phyloP scores from a whole-genome alignment of 2,329 filamentous ascomycete species.

The Metarhizium humberi region DNA sequence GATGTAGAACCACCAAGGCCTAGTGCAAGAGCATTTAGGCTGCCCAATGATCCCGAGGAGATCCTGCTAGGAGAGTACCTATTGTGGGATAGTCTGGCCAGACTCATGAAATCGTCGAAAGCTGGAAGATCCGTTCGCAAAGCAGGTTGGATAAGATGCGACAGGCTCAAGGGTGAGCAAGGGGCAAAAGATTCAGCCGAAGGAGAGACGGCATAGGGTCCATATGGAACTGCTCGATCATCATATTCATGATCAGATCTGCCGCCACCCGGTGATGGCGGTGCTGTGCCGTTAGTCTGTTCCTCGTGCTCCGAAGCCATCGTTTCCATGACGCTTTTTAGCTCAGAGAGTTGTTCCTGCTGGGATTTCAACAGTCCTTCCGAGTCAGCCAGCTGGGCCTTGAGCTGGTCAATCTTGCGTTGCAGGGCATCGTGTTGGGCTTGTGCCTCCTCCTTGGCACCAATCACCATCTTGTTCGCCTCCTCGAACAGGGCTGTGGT shows the following conservation, averaged over 20 bases:
- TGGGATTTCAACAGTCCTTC: conserved; percentile 80
- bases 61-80: conserved; percentile 49
- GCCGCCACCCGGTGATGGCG: conserved; percentile 70
- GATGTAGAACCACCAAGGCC: conserved; percentile 37
- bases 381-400: conserved; percentile 75
- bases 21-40: conserved; percentile 35
- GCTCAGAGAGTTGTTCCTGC: conserved; percentile 83
- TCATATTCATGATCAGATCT: conserved; percentile 54
- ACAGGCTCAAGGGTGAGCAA: conserved; percentile 61
- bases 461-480: conserved; percentile 94
- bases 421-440: conserved; percentile 73
- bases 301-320: conserved; percentile 70
- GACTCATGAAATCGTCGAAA: conserved; percentile 75
- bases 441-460: conserved; percentile 78
- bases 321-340: conserved; percentile 87
- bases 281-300: conserved; percentile 60
- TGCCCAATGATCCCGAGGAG: conserved; percentile 57
- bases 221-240: conserved; percentile 17
- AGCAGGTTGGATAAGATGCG: conserved; percentile 73
- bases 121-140: conserved; percentile 72
- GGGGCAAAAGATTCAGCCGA: conserved; percentile 38
- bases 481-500: conserved; percentile 95
- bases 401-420: conserved; percentile 81
- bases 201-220: conserved; percentile 23
- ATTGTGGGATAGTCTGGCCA: conserved; percentile 60